Evolutionary conservation across 164 flowering plant species (phyloP), one percentile per base, ranked within the genome.

Genomic region (Stephania cephalantha): DNA sequence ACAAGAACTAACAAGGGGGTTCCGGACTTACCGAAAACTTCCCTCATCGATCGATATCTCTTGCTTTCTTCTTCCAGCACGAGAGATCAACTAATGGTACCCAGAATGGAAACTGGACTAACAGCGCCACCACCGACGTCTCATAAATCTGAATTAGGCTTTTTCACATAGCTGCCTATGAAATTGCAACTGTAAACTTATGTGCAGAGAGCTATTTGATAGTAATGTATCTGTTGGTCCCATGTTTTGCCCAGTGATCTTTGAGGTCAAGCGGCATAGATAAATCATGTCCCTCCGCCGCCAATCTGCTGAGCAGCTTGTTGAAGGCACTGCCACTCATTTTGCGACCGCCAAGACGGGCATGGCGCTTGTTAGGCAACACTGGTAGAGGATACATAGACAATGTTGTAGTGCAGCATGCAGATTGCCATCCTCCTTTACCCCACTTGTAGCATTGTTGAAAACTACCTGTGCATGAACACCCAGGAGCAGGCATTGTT

Each of bases 391-490:
- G 95, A 76, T 90, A 88, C 82, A 84, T 76, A 11, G 95, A 90
- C 81, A 90, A 50, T 66, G 88, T 81, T 31, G 89, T 89, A 1
- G 93, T 90, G 83, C 95, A 90, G 75, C 95, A 90, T 4, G 93
- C 84, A 58, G 95, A 90, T 70, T 90, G 95, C 95, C 95, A 90
- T 0, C 95, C 95, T 7, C 93, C 93, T 78, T 83, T 89, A 4
- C 95, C 95, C 93, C 95, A 90, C 78, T 89, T 90, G 82, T 90
- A 89, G 85, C 95, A 90, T 77, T 85, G 93, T 68, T 92, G 84
- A 1, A 82, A 71, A 3, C 77, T 71, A 30, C 91, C 93, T 3
- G 95, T 90, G 81, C 93, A 90, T 4, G 93, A 89, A 78, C 95
- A 90, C 30, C 83, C 90, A 0, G 95, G 95, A 4, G 85, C 72